Evolutionary conservation across 768 basidiomycete genomes (phyloP).

Genomic region (Lentinula lateritia): DNA sequence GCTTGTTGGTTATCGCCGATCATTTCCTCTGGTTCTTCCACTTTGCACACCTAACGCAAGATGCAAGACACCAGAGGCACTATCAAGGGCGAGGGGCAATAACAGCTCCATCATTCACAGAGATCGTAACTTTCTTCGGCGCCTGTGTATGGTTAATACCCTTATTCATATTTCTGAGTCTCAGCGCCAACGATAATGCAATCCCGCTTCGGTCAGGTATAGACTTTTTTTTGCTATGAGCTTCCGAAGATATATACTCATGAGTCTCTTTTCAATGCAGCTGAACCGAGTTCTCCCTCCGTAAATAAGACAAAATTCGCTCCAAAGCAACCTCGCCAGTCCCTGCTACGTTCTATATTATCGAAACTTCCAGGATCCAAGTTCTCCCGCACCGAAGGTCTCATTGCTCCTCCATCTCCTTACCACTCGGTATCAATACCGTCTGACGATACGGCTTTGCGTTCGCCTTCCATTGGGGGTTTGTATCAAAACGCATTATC

Average conservation of each 20-base stretch:
- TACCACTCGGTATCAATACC: constrained; percentile 20
- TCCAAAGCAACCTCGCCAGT: constrained; percentile 32
- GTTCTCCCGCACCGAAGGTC: constrained; percentile 47
- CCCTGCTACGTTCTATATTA: constrained; percentile 65
- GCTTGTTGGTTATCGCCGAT: constrained; percentile 77
- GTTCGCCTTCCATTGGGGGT: neutral
- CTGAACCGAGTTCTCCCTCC: constrained; percentile 38
- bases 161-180: constrained; percentile 89
- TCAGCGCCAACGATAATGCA: constrained; percentile 96
- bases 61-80: constrained; percentile 48
- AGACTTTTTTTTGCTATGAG: constrained; percentile 7
- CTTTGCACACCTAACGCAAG: constrained; percentile 70
- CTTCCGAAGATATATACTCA: constrained; percentile 1
- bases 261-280: constrained; percentile 10
- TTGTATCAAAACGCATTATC: constrained; percentile 2
- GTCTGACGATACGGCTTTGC: neutral
- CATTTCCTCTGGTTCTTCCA: constrained; percentile 98
- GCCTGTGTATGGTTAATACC: constrained; percentile 87
- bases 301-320: constrained; percentile 17
- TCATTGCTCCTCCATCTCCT: constrained; percentile 60
- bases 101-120: constrained; percentile 48
- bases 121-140: constrained; percentile 81
- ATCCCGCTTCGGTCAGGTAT: constrained; percentile 67
- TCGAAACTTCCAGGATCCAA: constrained; percentile 40
- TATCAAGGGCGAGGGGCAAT: constrained; percentile 34